Conservation (phyloP, 2,329 filamentous ascomycete species). For the Aschersonia sp. region DNA sequence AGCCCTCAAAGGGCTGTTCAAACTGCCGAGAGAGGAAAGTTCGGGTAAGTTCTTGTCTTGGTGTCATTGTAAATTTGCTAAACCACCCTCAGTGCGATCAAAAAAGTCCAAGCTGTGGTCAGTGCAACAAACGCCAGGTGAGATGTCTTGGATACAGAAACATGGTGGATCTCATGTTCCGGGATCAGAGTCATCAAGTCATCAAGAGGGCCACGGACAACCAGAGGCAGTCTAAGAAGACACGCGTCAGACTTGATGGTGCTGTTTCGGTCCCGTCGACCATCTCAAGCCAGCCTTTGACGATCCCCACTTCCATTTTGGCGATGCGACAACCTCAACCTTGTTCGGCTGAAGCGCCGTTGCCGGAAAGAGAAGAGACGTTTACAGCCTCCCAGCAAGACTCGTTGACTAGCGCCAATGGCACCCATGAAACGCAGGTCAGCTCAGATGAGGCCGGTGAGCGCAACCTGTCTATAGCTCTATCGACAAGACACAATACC, state of each 20-base stretch:
- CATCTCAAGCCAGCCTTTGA: conserved; percentile 1
- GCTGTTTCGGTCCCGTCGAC: background rate
- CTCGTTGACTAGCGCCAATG: too few relatives aligned
- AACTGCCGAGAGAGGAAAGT: conserved; percentile 41
- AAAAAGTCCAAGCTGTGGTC: conserved; percentile 33
- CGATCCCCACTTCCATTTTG: conserved; percentile 1
- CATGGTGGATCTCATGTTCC: conserved; percentile 41
- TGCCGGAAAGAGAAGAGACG: too few relatives aligned
- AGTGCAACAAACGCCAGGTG: conserved; percentile 37
- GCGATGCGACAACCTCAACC: conserved; percentile 2
- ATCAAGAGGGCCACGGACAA: conserved; percentile 32
- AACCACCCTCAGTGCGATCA: conserved; percentile 33
- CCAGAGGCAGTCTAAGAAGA: conserved; percentile 11
- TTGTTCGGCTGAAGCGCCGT: background rate
- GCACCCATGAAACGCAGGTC: too few relatives aligned
- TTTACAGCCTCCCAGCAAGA: conserved; percentile 1
- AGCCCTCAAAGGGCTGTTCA: conserved; percentile 41
- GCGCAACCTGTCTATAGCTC: background rate
- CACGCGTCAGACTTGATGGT: conserved; percentile 4
- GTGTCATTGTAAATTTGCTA: background rate
- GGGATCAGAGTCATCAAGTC: conserved; percentile 40
- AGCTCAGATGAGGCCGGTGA: background rate
- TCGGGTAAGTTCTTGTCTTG: conserved; percentile 25
- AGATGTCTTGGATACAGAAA: conserved; percentile 41
- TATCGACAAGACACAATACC: background rate